Percentiles rank a stretch among this genome's conserved stretches.
phyloP scores from a whole-genome alignment of 2,329 filamentous ascomycete species.

The Trichophyton schoenleinii region DNA sequence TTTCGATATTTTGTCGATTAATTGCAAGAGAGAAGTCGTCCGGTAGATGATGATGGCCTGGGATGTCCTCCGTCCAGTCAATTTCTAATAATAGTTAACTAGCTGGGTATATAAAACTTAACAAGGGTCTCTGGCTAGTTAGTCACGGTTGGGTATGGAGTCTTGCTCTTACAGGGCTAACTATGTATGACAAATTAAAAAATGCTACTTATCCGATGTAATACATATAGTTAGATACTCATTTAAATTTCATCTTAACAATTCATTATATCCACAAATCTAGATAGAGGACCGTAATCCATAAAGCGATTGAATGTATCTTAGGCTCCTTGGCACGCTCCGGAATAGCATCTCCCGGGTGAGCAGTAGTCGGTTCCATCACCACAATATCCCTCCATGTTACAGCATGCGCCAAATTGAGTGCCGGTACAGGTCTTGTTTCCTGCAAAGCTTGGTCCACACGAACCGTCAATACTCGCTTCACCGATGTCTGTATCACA shows the following conservation, averaged over 20 bases:
- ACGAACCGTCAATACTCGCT: conserved; percentile 11
- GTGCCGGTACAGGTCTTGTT: conserved; percentile 11
- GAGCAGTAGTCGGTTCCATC: conserved; percentile 16
- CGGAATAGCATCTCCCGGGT: conserved; percentile 17
- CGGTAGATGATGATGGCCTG: not conserved
- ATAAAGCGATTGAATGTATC: not conserved
- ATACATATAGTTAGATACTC: not conserved
- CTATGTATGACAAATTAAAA: too few relatives aligned
- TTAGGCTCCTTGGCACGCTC: conserved; percentile 1
- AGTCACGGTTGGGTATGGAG: not conserved
- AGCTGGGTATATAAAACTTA: too few relatives aligned
- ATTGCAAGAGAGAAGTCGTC: not conserved
- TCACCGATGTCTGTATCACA: conserved; percentile 7
- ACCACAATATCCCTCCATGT: conserved; percentile 14
- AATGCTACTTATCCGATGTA: not conserved
- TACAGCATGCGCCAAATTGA: conserved; percentile 13
- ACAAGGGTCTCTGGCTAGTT: not conserved
- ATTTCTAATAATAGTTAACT: too few relatives aligned
- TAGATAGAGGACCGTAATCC: not conserved
- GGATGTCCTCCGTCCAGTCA: too few relatives aligned
- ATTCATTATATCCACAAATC: not conserved
- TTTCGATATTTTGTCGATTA: not conserved
- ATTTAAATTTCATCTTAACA: not conserved
- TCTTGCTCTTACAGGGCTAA: too few relatives aligned
- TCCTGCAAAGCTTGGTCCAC: conserved; percentile 10